Evolutionary conservation across 768 basidiomycete species (phyloP).

Genomic region (Vishniacozyma victoriae): DNA sequence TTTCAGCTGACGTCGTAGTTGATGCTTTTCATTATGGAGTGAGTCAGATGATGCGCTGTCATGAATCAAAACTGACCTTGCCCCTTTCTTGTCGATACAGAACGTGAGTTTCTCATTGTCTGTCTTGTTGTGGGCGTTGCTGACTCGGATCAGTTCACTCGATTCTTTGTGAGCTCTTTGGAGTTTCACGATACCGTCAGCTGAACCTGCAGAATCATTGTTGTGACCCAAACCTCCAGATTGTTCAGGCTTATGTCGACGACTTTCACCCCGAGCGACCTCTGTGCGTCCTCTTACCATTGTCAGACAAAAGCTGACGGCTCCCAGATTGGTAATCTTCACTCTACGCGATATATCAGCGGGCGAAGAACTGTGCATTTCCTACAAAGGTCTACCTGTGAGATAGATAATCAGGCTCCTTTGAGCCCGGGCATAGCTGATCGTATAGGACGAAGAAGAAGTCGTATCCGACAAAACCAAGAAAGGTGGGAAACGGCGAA

Average conservation of each 20-base stretch:
- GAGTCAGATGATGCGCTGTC: constrained; percentile 41
- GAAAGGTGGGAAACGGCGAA: constrained; percentile 2
- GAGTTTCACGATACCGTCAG: neutral
- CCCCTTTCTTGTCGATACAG: constrained; percentile 5
- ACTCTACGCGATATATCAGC: constrained; percentile 26
- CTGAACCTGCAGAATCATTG: constrained; percentile 67
- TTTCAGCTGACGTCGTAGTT: constrained; percentile 48
- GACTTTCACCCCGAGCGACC: constrained; percentile 45
- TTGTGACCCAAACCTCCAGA: constrained; percentile 74
- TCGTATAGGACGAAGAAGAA: constrained; percentile 4
- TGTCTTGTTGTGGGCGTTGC: neutral
- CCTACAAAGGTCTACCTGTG: constrained; percentile 42
- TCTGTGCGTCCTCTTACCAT: constrained; percentile 15
- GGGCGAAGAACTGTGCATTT: constrained; percentile 43
- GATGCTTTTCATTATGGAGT: constrained; percentile 70
- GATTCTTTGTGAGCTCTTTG: constrained; percentile 62
- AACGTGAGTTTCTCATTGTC: constrained; percentile 16
- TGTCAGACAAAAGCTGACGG: constrained; percentile 1
- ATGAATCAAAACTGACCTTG: constrained; percentile 57
- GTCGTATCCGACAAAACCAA: neutral
- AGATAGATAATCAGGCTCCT: constrained; percentile 1
- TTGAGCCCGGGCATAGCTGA: neutral
- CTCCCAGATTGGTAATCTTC: constrained; percentile 37
- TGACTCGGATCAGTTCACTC: constrained; percentile 64
- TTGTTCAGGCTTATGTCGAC: constrained; percentile 66